Evolutionary conservation across 2,329 filamentous ascomycete species (phyloP).

Genomic region (Arthrinium phaeospermum): DNA sequence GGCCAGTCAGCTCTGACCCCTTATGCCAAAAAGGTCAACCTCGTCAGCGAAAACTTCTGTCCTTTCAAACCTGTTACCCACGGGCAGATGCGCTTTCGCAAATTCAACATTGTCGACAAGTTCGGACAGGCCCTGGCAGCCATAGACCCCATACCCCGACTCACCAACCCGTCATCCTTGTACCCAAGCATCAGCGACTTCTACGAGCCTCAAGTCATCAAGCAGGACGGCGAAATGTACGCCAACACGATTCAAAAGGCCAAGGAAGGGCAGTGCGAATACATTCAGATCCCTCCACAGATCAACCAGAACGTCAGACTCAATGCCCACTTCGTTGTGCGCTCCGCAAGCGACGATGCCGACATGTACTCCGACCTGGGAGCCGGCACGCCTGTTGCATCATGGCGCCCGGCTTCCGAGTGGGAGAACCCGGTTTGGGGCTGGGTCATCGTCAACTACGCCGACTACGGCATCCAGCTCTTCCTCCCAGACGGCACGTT

Average conservation of each 20-base stretch:
- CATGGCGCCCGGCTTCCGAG: slow-evolving; percentile 36
- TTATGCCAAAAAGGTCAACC: slow-evolving; percentile 38
- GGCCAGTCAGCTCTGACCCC: slow-evolving; percentile 42
- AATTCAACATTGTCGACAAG: slow-evolving; percentile 56
- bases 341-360: slow-evolving; percentile 8
- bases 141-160: slow-evolving; percentile 37
- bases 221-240: slow-evolving; percentile 23
- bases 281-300: slow-evolving; percentile 46
- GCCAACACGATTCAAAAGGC: slow-evolving; percentile 34
- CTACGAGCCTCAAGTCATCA: slow-evolving; percentile 36
- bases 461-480: slow-evolving; percentile 47
- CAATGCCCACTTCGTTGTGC: slow-evolving; percentile 42
- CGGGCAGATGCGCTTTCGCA: slow-evolving; percentile 52
- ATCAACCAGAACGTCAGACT: slow-evolving; percentile 47
- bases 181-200: slow-evolving; percentile 44
- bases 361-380: slow-evolving; percentile 3
- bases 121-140: slow-evolving; percentile 49
- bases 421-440: slow-evolving; percentile 50
- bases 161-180: slow-evolving; percentile 22
- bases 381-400: too few species aligned
- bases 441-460: slow-evolving; percentile 49
- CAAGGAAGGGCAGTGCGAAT: too few species aligned
- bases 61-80: slow-evolving; percentile 54
- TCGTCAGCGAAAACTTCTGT: slow-evolving; percentile 27
- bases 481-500: slow-evolving; percentile 48